These are phyloP conservation scores for Trichoderma aggressivum DNA, from an alignment of 2,329 filamentous ascomycete genomes.

Conservation along the genomic window DNA sequence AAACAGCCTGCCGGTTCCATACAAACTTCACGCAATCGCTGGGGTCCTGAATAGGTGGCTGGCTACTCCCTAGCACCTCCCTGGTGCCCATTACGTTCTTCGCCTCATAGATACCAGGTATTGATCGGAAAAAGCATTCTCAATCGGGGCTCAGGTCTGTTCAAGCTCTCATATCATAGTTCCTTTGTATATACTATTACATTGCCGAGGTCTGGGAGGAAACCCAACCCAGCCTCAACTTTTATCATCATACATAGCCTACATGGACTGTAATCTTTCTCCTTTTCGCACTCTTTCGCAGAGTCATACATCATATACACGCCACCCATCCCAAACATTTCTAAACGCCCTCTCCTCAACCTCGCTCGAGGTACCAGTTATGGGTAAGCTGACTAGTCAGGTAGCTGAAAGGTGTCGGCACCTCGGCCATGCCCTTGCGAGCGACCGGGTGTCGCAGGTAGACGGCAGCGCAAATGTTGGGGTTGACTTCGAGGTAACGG, in stretches of 20 bases:
- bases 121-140: not conserved
- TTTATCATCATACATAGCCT: conserved; percentile 18
- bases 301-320: not conserved
- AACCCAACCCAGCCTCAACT: not conserved
- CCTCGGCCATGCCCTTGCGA: conserved; percentile 72
- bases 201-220: not conserved
- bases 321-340: not conserved
- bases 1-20: too few species aligned
- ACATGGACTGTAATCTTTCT: not conserved
- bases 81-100: not conserved
- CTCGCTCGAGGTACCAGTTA: conserved; percentile 87
- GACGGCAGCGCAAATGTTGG: conserved; percentile 91
- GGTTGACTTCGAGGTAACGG: conserved; percentile 94
- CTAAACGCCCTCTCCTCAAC: conserved; percentile 46
- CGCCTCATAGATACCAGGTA: not conserved
- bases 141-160: not conserved
- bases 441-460: conserved; percentile 94
- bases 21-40: too few species aligned
- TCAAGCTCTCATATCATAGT: not conserved
- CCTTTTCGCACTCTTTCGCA: not conserved
- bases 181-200: conserved; percentile 19
- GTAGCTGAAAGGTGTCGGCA: conserved; percentile 75
- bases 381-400: conserved; percentile 77
- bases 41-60: too few species aligned
- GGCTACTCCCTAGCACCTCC: too few species aligned